Conservation (phyloP, 2,329 filamentous ascomycete genomes). For the Diaporthe ampelina region DNA sequence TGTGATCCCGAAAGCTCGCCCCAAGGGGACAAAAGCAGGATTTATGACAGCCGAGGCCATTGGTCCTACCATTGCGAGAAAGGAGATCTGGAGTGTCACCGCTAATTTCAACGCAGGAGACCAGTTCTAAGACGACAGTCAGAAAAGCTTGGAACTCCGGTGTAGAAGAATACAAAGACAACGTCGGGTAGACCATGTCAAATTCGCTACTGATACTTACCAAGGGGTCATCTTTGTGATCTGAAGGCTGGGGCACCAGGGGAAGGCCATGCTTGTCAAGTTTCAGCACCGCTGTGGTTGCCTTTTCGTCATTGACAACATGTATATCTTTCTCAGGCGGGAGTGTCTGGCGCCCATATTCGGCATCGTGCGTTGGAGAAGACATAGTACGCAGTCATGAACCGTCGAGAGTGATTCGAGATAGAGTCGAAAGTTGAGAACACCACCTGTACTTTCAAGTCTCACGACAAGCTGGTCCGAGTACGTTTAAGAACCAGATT, state of each 20-base stretch:
- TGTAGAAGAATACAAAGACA: neutral
- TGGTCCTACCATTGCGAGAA: conserved; percentile 50
- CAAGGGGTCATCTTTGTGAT: conserved; percentile 46
- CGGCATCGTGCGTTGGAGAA: neutral
- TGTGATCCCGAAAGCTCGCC: conserved; percentile 49
- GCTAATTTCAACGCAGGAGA: conserved; percentile 44
- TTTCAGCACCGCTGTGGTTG: neutral
- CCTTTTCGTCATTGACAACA: neutral
- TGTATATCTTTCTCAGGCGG: neutral
- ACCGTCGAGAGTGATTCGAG: neutral
- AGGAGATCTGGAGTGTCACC: conserved; percentile 49
- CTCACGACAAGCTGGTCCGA: neutral
- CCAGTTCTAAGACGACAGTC: conserved; percentile 44
- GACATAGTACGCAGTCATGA: neutral
- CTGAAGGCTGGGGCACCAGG: conserved; percentile 45
- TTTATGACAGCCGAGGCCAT: conserved; percentile 49
- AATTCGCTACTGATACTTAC: conserved; percentile 13
- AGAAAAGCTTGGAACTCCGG: neutral
- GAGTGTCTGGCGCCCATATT: neutral
- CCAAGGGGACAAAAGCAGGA: conserved; percentile 50
- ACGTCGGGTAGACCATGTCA: neutral
- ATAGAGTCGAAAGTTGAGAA: neutral
- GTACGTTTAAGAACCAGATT: neutral
- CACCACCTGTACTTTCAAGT: no score
- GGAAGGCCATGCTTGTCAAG: conserved; percentile 46